Evolutionary conservation across 805 yeast genomes (phyloP), one percentile per base, ranked within the genome.

Genomic region (Starmerella powellii): DNA sequence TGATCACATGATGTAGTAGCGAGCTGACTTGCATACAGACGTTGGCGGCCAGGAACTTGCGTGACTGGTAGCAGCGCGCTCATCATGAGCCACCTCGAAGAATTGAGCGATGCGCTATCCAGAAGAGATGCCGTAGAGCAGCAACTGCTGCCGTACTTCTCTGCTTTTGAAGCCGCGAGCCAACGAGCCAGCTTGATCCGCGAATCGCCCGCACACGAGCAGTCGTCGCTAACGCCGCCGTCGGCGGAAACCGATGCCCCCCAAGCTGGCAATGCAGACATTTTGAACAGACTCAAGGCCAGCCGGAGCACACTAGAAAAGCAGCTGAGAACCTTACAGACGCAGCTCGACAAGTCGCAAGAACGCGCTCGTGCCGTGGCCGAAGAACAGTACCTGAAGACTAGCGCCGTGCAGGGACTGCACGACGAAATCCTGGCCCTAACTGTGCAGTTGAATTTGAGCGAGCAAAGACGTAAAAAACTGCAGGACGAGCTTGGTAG

Each of bases 401-500:
- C 75, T 40, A 70, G 70, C 49, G 68, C 77, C 4, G 68, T 76
- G 16, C 81, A 74, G 46, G 62, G 69, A 26, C 58, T 78, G 33
- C 78, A 78, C 45, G 87, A 83, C 54, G 91, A 82, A 53, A 63
- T 78, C 23, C 63, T 82, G 16, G 69, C 77, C 1, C 54, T 68
- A 46, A 72, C 74, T 40, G 75, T 83, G 31, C 86, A 79, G 54
- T 63, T 65, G 28, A 73, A 71, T 44, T 66, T 74, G 13, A 52
- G 58, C 26, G 66, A 63, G 20, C 68, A 50, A 26, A 47, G 38
- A 20, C 34, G 46, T 2, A 38, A 38, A 38, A 45, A 41, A 21
- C 44, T 49, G 3, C 44, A 49, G 33, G 42, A 49, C 11, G 51
- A 49, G 31, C 40, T 48, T 16, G 54, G 53, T 1, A 24, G 47